phyloP scores from a whole-genome alignment of 2,329 filamentous ascomycete species.

The Westerdykella ornata region DNA sequence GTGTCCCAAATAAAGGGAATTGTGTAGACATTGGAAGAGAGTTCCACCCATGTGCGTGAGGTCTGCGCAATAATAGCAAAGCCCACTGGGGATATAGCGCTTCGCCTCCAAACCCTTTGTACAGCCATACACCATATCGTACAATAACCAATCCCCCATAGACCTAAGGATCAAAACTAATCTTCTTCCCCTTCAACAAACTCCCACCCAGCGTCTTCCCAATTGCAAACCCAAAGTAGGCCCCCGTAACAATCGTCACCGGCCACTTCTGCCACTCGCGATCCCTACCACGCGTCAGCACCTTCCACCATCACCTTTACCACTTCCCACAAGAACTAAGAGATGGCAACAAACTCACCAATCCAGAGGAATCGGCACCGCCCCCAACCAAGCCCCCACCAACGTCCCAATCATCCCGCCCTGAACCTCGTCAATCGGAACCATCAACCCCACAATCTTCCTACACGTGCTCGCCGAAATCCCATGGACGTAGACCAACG shows the following conservation, averaged over 20 bases:
- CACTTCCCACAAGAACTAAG: not conserved
- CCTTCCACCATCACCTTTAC: not conserved
- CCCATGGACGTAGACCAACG: conserved; percentile 79
- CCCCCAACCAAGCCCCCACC: conserved; percentile 84
- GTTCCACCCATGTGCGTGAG: too few relatives aligned
- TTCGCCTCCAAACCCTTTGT: too few relatives aligned
- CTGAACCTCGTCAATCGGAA: conserved; percentile 77
- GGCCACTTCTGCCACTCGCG: conserved; percentile 99
- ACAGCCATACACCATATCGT: not conserved
- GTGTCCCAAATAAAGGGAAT: too few relatives aligned
- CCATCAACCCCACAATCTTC: conserved; percentile 59
- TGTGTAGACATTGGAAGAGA: too few relatives aligned
- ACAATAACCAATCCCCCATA: conserved; percentile 8
- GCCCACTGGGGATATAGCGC: too few relatives aligned
- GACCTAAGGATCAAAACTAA: conserved; percentile 34
- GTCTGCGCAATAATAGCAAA: too few relatives aligned
- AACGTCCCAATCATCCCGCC: conserved; percentile 72
- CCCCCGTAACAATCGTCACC: conserved; percentile 77
- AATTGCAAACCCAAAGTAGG: conserved; percentile 69
- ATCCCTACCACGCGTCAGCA: conserved; percentile 50
- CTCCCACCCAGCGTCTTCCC: conserved; percentile 58
- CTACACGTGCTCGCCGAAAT: conserved; percentile 66
- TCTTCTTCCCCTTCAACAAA: conserved; percentile 42
- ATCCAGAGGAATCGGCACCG: conserved; percentile 89
- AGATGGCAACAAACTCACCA: conserved; percentile 51